A percentile compares a stretch with the other conserved stretches of the same genome.
Evolutionary conservation across 2,329 filamentous ascomycete genomes (phyloP).

Genomic region (Trichoderma guizhouense): DNA sequence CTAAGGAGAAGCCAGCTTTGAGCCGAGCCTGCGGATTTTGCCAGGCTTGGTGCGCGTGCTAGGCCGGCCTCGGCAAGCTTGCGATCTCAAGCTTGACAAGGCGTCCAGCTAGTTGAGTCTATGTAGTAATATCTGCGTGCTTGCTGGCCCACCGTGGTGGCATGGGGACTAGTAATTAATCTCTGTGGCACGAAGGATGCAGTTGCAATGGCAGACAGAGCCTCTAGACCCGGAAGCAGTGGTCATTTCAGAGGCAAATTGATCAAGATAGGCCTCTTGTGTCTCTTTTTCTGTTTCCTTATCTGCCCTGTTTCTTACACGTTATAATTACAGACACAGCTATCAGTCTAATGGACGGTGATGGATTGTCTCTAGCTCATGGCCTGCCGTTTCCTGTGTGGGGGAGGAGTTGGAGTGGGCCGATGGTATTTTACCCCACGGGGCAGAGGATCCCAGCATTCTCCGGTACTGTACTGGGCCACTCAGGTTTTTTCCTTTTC

Average conservation of each 20-base stretch:
- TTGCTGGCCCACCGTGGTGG: slow-evolving; percentile 1
- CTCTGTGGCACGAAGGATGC: not conserved
- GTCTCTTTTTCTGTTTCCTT: not conserved
- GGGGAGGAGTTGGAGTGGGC: not conserved
- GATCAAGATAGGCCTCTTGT: not conserved
- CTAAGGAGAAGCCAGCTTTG: not conserved
- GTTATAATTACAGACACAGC: not conserved
- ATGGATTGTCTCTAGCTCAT: not conserved
- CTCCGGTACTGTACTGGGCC: slow-evolving; percentile 1
- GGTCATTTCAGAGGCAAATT: not conserved
- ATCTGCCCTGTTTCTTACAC: not conserved
- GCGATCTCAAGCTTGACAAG: not conserved
- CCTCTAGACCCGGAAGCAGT: not conserved
- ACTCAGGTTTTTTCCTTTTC: not conserved
- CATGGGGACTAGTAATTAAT: not conserved
- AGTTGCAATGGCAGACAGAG: not conserved
- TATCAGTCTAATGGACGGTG: not conserved
- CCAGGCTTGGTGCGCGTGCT: slow-evolving; percentile 3
- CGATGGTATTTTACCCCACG: not conserved
- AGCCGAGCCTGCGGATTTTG: not conserved
- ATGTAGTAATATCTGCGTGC: not conserved
- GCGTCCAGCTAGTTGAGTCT: not conserved
- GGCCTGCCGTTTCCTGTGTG: not conserved
- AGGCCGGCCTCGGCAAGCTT: slow-evolving; percentile 12
- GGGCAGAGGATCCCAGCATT: not conserved